Conservation (phyloP, 805 yeast genomes). For the Limtongozyma cylindracea region DNA sequence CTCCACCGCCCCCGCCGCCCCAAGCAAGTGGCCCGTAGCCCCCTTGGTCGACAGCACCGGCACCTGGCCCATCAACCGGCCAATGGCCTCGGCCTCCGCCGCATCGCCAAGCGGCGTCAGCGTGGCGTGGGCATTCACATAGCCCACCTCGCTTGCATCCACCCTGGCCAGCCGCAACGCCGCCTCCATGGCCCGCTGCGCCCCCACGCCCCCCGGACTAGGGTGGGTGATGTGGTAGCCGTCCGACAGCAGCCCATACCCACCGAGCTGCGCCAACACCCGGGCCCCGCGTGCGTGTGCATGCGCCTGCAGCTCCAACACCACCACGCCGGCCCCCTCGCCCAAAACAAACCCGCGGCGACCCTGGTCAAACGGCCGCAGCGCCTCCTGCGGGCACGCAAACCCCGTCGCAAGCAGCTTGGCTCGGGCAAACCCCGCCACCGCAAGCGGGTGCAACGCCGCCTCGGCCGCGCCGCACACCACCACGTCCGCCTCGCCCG, state of each 20-base stretch:
- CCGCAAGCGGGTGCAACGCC: constrained; percentile 59
- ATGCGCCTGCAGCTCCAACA: constrained; percentile 56
- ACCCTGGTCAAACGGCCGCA: constrained; percentile 65
- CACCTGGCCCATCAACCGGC: constrained; percentile 17
- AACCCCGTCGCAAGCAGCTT: constrained; percentile 44
- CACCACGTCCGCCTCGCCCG: constrained; percentile 68
- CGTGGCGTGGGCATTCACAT: constrained; percentile 93
- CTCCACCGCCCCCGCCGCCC: constrained; percentile 94
- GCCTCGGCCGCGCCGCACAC: constrained; percentile 92
- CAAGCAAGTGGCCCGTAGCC: constrained; percentile 78
- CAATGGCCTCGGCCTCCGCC: constrained; percentile 65
- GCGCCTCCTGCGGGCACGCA: constrained; percentile 32
- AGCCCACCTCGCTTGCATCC: constrained; percentile 26
- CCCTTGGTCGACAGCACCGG: constrained; percentile 72
- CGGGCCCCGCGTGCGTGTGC: constrained; percentile 33
- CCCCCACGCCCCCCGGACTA: constrained; percentile 60
- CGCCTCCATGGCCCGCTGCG: constrained; percentile 54
- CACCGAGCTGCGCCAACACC: constrained; percentile 60
- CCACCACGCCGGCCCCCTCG: constrained; percentile 74
- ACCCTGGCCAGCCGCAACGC: constrained; percentile 33
- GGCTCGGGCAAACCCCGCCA: constrained; percentile 83
- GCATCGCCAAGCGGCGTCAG: constrained; percentile 75
- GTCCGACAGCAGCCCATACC: constrained; percentile 85
- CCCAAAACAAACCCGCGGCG: constrained; percentile 80
- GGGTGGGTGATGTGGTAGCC: constrained; percentile 91